Percentiles rank a stretch among this genome's conserved stretches.
Conservation (phyloP, 352 stramenopile species). For the Aphanomyces stellatus region DNA sequence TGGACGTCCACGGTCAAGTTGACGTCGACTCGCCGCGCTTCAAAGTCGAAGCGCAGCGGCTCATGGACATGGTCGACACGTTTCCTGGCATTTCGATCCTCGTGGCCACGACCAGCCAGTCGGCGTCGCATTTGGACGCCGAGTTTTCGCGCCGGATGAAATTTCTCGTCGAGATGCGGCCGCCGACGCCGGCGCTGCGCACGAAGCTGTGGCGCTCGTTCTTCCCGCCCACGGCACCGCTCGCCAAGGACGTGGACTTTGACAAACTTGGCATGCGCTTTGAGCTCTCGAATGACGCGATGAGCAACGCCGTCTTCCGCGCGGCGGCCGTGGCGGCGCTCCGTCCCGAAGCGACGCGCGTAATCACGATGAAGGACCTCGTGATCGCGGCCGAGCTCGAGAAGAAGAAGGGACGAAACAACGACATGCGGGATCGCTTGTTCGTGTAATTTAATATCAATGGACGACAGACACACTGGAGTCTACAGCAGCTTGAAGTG, state of each 20-base stretch:
- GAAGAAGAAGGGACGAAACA: slow-evolving; percentile 53
- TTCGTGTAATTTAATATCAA: slow-evolving; percentile 44
- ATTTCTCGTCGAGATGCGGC: slow-evolving; percentile 81
- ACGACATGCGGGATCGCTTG: slow-evolving; percentile 65
- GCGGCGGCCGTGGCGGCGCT: slow-evolving; percentile 61
- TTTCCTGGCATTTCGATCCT: slow-evolving; percentile 78
- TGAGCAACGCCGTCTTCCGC: slow-evolving; percentile 78
- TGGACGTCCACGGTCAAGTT: slow-evolving; percentile 33
- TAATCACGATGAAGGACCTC: slow-evolving; percentile 79
- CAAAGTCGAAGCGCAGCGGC: slow-evolving; percentile 58
- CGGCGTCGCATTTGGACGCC: slow-evolving; percentile 37
- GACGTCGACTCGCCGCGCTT: slow-evolving; percentile 72
- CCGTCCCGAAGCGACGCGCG: slow-evolving; percentile 41
- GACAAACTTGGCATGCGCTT: slow-evolving; percentile 57
- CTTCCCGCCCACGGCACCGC: slow-evolving; percentile 56
- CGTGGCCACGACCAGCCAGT: slow-evolving; percentile 31
- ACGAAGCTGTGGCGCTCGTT: slow-evolving; percentile 67
- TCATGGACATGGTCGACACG: slow-evolving; percentile 67
- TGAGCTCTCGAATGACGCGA: slow-evolving; percentile 65
- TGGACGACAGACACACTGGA: slow-evolving; percentile 30
- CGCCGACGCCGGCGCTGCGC: slow-evolving; percentile 58
- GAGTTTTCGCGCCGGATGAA: slow-evolving; percentile 70
- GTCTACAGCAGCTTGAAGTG: slow-evolving; percentile 1
- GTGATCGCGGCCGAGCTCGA: slow-evolving; percentile 62
- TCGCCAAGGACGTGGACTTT: slow-evolving; percentile 59